Conservation (phyloP, 257 asterid genomes). For the Misopates orontium region DNA sequence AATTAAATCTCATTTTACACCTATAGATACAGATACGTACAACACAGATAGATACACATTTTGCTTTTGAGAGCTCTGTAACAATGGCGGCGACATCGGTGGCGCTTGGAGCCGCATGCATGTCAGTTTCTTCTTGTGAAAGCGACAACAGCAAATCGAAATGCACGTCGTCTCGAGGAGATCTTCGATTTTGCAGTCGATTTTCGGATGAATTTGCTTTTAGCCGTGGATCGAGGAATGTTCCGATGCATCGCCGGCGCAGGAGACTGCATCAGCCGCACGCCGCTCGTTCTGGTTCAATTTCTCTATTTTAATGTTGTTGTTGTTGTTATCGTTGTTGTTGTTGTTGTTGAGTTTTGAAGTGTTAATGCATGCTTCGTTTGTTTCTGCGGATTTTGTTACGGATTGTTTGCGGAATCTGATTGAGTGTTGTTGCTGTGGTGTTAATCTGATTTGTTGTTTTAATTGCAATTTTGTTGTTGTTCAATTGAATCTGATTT, state of each 20-base stretch:
- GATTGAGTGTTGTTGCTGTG: slow-evolving; percentile 7
- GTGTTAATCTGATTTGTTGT: slow-evolving; percentile 12
- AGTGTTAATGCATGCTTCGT: slow-evolving; percentile 14
- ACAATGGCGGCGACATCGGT: slow-evolving; percentile 57
- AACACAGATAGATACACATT: neutral
- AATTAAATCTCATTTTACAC: neutral
- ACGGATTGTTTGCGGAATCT: slow-evolving; percentile 11
- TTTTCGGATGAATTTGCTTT: slow-evolving; percentile 38
- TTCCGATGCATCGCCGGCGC: slow-evolving; percentile 31
- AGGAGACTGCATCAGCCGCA: slow-evolving; percentile 24
- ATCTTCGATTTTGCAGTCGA: slow-evolving; percentile 44
- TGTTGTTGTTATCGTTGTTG: too few relatives aligned
- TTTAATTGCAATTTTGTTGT: slow-evolving; percentile 7
- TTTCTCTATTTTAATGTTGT: neutral
- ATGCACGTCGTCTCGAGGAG: slow-evolving; percentile 42
- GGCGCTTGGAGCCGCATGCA: slow-evolving; percentile 82
- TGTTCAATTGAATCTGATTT: too few relatives aligned
- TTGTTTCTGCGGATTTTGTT: slow-evolving; percentile 13
- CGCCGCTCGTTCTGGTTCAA: slow-evolving; percentile 42
- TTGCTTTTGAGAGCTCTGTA: too few relatives aligned
- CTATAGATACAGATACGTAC: neutral
- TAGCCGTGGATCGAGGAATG: slow-evolving; percentile 34
- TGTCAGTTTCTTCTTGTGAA: slow-evolving; percentile 71
- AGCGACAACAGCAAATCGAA: slow-evolving; percentile 35
- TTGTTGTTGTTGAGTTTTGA: neutral